These are phyloP conservation scores for Exophiala viscosa DNA, from an alignment of 2,329 filamentous ascomycete genomes.

Conservation along the genomic window DNA sequence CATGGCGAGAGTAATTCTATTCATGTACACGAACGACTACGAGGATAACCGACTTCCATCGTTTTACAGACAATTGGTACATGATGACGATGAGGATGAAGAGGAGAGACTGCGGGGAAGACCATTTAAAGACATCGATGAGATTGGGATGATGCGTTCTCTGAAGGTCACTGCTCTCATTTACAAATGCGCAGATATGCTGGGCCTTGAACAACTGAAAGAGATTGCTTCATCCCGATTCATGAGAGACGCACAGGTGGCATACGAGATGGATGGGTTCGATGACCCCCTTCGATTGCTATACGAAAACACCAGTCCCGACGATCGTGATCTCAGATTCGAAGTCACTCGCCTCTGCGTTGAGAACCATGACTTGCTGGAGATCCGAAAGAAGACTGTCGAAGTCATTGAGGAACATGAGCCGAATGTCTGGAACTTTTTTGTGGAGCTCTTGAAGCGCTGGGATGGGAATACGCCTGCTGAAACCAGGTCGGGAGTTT, in stretches of 20 bases:
- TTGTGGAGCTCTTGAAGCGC: not conserved
- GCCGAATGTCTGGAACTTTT: conserved; percentile 1
- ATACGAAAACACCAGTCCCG: conserved; percentile 4
- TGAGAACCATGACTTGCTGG: not conserved
- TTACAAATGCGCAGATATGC: conserved; percentile 11
- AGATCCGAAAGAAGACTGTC: not conserved
- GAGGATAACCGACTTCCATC: not conserved
- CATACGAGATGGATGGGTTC: conserved; percentile 4
- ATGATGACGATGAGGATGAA: not conserved
- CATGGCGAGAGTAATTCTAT: conserved; percentile 8
- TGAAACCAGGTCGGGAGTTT: no score
- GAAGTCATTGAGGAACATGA: conserved; percentile 9
- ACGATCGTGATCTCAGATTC: conserved; percentile 5
- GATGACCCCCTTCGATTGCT: not conserved
- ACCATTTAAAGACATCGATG: not conserved
- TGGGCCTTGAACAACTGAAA: conserved; percentile 4
- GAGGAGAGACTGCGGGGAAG: not conserved
- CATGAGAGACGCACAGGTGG: not conserved
- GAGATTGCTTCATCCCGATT: conserved; percentile 1
- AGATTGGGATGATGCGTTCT: not conserved
- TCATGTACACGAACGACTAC: conserved; percentile 12
- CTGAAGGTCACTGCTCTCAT: conserved; percentile 6
- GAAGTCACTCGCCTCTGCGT: conserved; percentile 4
- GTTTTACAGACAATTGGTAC: not conserved
- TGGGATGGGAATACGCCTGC: no score